Evolutionary conservation across 345 rosid species (phyloP), one percentile per base, ranked within the genome.

Genomic region (Jatropha curcas): DNA sequence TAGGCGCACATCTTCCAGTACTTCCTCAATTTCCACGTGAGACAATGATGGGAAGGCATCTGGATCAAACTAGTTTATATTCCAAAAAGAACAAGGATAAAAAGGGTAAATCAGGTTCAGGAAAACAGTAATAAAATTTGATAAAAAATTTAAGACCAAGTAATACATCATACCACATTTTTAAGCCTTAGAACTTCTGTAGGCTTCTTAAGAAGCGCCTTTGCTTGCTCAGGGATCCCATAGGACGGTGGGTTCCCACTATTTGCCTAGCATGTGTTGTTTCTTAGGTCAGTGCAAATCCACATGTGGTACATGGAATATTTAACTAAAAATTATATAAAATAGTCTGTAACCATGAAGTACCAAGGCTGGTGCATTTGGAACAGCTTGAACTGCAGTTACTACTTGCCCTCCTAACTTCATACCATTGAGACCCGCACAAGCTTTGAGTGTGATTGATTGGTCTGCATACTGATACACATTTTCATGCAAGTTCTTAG

Each of bases 351-450:
- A 71, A 75, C 28, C 60, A 60, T 68, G 30, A 74, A 74, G 71
- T 91, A 95, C 94, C 94, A 57, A 31, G 52, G 74, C n/a, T 2
- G 77, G 71, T 63, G 82, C 77, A 74, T 82, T 46, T 16, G 86
- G 87, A 80, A 78, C 63, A 80, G 89, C 92, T 81, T 85, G 94
- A 77, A 91, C 92, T n/a, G 82, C 96, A 78, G 92, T 90, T 68
- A 95, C 65, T 59, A 86, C 83, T 84, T 87, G 86, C 74, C 97
- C 98, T 74, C 96, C 98, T 70, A 95, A 78, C 84, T 88, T 92
- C 92, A 92, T 84, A 53, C 99, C 98, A 82, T 90, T 92, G 53
- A 95, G 84, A 67, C 92, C 96, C 59, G 86, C 94, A 82, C 97
- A 91, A 56, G 98, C 98, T 88, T 82, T 95, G 76, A 41, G 76